These are phyloP conservation scores for Lignosus rhinocerotis DNA, from an alignment of 1,284 basidiomycete species.

Conservation along the genomic window DNA sequence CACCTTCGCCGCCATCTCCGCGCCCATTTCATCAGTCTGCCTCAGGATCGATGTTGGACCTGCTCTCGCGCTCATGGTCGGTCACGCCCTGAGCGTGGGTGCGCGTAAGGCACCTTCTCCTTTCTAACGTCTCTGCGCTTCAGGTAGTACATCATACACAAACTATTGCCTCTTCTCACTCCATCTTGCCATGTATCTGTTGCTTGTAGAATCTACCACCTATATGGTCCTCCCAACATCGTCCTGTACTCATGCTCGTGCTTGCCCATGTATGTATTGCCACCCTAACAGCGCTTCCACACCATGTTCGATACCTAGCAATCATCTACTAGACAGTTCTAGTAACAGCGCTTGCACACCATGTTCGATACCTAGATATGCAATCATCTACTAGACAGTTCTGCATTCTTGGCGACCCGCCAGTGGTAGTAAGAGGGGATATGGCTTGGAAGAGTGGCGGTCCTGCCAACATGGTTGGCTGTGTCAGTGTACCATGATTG, in stretches of 20 bases:
- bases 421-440: too few species aligned
- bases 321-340: neutral
- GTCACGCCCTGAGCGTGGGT: neutral
- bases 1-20: constrained; percentile 4
- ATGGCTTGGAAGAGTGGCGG: too few species aligned
- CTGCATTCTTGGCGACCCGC: neutral
- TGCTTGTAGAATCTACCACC: neutral
- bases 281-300: neutral
- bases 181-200: neutral
- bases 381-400: neutral
- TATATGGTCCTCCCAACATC: neutral
- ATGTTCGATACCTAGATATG: too few species aligned
- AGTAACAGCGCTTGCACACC: neutral
- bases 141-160: neutral
- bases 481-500: too few species aligned
- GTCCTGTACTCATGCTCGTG: neutral
- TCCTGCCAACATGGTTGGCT: too few species aligned
- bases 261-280: neutral
- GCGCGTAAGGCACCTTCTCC: neutral
- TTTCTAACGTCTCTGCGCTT: neutral
- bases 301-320: neutral
- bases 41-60: constrained; percentile 18
- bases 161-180: neutral
- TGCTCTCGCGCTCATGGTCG: constrained; percentile 16
- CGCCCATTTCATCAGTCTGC: constrained; percentile 16